A percentile compares a stretch with the other conserved stretches of the same genome.
Evolutionary conservation across 2,329 filamentous ascomycete genomes (phyloP).

Genomic region (Bertia moriformis): DNA sequence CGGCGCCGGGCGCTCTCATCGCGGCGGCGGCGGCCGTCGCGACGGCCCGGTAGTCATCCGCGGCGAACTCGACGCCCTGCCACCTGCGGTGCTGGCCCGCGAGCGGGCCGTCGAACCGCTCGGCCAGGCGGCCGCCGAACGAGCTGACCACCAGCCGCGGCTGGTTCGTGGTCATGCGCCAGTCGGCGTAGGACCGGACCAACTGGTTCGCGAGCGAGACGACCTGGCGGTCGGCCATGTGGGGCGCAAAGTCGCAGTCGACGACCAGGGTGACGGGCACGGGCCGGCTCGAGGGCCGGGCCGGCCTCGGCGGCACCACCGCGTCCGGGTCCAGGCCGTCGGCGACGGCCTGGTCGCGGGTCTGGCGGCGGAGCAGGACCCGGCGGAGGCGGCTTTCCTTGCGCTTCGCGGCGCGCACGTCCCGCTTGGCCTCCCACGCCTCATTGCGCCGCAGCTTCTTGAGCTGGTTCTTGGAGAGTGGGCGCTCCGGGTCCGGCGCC

Average conservation of each 20-base stretch:
- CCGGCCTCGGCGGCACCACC: slow-evolving; percentile 12
- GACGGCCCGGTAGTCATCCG: slow-evolving; percentile 56
- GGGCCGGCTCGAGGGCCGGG: slow-evolving; percentile 24
- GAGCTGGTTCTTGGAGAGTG: slow-evolving; percentile 72
- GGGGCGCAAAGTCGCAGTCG: slow-evolving; percentile 81
- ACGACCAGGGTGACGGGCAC: slow-evolving; percentile 71
- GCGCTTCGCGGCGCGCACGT: slow-evolving; percentile 34
- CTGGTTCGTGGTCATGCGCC: slow-evolving; percentile 52
- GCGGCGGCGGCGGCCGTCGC: too few species aligned
- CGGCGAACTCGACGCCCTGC: slow-evolving; percentile 62
- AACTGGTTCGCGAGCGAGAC: slow-evolving; percentile 73
- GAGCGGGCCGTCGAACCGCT: slow-evolving; percentile 68
- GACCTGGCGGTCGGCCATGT: slow-evolving; percentile 77
- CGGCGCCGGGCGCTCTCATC: too few species aligned
- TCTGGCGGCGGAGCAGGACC: slow-evolving; percentile 33
- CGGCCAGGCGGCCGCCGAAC: slow-evolving; percentile 61
- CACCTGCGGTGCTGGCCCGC: slow-evolving; percentile 59
- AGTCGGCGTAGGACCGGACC: slow-evolving; percentile 80
- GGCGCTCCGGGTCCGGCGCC: slow-evolving; percentile 7
- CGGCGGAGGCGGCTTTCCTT: slow-evolving; percentile 37
- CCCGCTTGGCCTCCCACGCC: slow-evolving; percentile 62
- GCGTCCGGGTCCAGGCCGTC: slow-evolving; percentile 28
- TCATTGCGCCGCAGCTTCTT: slow-evolving; percentile 64
- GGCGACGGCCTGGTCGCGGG: slow-evolving; percentile 26
- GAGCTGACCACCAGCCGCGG: slow-evolving; percentile 64